Base-by-base conservation (phyloP, 2,329 filamentous ascomycete species). In the Knoxdaviesia proteae region DNA sequence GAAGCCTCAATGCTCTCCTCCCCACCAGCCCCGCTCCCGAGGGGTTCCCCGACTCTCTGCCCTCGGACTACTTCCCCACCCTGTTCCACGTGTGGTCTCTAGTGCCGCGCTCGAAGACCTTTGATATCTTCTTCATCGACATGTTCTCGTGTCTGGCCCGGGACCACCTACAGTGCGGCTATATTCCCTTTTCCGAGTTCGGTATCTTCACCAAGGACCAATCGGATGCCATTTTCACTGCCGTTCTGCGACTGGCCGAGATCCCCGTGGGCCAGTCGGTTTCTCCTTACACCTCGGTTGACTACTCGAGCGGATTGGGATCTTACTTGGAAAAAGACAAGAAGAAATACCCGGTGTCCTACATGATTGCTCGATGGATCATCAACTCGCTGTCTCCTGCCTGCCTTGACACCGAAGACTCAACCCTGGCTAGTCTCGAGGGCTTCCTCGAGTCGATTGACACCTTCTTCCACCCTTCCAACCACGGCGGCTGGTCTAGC, bases 381-480 rank as follows among this genome's bases (percentile, higher is more conserved):
- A 77, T 92, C 42, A 88, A 88, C 74, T 94, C 87, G 0, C 59
- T 98, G 36, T 96, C 90, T 1, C 88, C 90, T 1, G 67, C 77
- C 39, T 90, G 84, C 52, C 62, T 92, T 40, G 74, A 82, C 37
- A 67, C 74, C n/a, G 68, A 79, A 32, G 78, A 79, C 44, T 96
- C 87, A 1, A 74, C 93, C 38, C 61, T 98, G 52, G 74, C 80
- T 34, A 84, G 82, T 49, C 69, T 98, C 5, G 88, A 98, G 57
- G 88, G 84, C 0, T 67, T 98, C 42, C 81, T 98, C 50, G 82
- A 96, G 57, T 90, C 87, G 3, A 80, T 96, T 39, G 90, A 98
- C 58, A 98, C 90, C 1, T 98, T 98, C 59, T 98, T 94, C 66
- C 90, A 98, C 53, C 90, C 90, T 2, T 98, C 90, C 3, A 98